A percentile compares a stretch with the other conserved stretches of the same genome.
These are phyloP conservation scores for Fennellomyces sp. DNA, from an alignment of 371 early-diverging fungal species.

Conservation along the genomic window DNA sequence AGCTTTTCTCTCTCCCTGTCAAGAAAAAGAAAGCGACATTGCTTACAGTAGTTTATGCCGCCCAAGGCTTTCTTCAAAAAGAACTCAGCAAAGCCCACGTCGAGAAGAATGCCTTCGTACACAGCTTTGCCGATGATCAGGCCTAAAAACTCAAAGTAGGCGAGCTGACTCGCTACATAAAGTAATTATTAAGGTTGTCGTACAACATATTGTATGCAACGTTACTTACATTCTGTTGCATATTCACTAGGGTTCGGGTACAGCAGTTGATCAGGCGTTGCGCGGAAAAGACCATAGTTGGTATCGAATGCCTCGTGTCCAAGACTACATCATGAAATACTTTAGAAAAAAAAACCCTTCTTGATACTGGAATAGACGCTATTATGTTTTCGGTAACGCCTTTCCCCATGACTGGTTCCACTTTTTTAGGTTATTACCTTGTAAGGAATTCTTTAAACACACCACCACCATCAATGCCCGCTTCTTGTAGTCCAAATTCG, in stretches of 20 bases:
- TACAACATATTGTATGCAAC: background rate
- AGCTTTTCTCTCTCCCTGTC: background rate
- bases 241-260: constrained; percentile 79
- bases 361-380: no score
- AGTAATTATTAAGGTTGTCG: background rate
- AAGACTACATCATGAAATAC: constrained; percentile 38
- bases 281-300: constrained; percentile 77
- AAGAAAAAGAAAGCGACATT: no score
- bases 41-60: constrained; percentile 66
- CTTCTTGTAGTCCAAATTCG: constrained; percentile 84
- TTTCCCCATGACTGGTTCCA: no score
- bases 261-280: constrained; percentile 75
- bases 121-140: constrained; percentile 93
- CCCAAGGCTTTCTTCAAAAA: constrained; percentile 90
- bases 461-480: constrained; percentile 95
- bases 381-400: background rate
- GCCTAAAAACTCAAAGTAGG: constrained; percentile 86
- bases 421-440: no score
- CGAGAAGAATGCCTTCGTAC: constrained; percentile 92
- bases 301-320: constrained; percentile 84
- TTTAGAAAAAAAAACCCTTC: no score
- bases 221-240: constrained; percentile 52
- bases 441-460: constrained; percentile 84
- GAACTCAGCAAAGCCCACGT: constrained; percentile 91
- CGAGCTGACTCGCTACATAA: constrained; percentile 56